Conservation (phyloP, 2,329 filamentous ascomycete species). For the Corniculantispora saksenae region DNA sequence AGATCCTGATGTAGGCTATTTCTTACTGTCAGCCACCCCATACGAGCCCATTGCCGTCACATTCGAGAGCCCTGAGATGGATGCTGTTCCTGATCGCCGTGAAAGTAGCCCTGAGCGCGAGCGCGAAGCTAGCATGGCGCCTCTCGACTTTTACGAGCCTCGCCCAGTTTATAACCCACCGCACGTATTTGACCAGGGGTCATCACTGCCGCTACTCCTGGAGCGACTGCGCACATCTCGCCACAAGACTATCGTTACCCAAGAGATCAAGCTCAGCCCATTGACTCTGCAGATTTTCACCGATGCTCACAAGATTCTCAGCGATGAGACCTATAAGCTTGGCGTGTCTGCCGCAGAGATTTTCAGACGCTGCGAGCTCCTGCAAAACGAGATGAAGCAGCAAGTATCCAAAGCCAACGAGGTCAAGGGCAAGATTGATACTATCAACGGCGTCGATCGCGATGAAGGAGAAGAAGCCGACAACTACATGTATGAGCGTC, state of each 20-base stretch:
- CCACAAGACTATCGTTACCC: conserved; percentile 62
- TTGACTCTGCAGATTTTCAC: conserved; percentile 72
- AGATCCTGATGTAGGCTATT: conserved; percentile 65
- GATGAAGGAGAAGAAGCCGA: conserved; percentile 56
- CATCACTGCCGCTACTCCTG: conserved; percentile 56
- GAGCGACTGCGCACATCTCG: conserved; percentile 59
- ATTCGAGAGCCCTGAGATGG: conserved; percentile 60
- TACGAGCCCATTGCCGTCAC: conserved; percentile 59
- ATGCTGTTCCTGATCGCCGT: conserved; percentile 44
- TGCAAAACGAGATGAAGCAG: conserved; percentile 66
- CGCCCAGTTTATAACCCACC: conserved; percentile 67
- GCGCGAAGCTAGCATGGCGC: conserved; percentile 44
- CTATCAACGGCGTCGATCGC: conserved; percentile 51
- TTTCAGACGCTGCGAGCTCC: conserved; percentile 68
- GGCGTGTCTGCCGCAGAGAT: conserved; percentile 71
- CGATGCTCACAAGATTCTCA: conserved; percentile 70
- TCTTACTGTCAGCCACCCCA: conserved; percentile 60
- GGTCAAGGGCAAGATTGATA: conserved; percentile 66
- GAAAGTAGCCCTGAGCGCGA: conserved; percentile 45
- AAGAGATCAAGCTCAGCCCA: conserved; percentile 69
- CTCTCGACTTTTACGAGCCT: conserved; percentile 59
- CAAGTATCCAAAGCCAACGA: conserved; percentile 68
- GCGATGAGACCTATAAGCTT: conserved; percentile 67
- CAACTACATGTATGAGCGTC: conserved; percentile 59
- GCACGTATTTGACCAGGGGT: conserved; percentile 58